Evolutionary conservation across 164 flowering plant genomes (phyloP).

Genomic region (Amborella trichopoda): DNA sequence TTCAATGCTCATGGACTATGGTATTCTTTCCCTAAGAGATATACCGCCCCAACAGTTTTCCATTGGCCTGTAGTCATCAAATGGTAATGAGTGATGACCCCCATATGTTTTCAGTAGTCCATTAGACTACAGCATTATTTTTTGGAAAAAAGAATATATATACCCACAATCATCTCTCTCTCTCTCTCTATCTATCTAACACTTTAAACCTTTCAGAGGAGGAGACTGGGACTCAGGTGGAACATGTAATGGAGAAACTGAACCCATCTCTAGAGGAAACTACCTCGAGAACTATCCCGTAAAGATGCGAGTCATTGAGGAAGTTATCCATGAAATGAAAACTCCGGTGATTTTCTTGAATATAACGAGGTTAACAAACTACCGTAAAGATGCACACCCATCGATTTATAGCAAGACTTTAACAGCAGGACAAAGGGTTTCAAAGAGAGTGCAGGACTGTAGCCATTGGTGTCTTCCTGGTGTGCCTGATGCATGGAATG

Average conservation of each 20-base stretch:
- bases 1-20: too few relatives aligned
- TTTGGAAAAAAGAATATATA: not conserved
- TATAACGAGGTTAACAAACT: constrained; percentile 70
- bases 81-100: not conserved
- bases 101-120: not conserved
- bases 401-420: constrained; percentile 58
- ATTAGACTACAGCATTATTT: not conserved
- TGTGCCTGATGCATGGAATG: constrained; percentile 98
- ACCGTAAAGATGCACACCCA: constrained; percentile 91
- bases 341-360: constrained; percentile 56
- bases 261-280: constrained; percentile 46
- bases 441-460: constrained; percentile 67
- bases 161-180: not conserved
- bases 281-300: constrained; percentile 59
- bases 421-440: constrained; percentile 30
- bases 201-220: constrained; percentile 39
- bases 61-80: not conserved
- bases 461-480: constrained; percentile 99
- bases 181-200: not conserved
- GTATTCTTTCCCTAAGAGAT: not conserved
- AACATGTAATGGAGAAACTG: constrained; percentile 71
- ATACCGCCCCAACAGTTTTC: not conserved
- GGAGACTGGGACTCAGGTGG: constrained; percentile 99
- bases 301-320: constrained; percentile 86
- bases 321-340: constrained; percentile 44